phyloP scores from a whole-genome alignment of 257 asterid species.

The Ligustrum vulgare region DNA sequence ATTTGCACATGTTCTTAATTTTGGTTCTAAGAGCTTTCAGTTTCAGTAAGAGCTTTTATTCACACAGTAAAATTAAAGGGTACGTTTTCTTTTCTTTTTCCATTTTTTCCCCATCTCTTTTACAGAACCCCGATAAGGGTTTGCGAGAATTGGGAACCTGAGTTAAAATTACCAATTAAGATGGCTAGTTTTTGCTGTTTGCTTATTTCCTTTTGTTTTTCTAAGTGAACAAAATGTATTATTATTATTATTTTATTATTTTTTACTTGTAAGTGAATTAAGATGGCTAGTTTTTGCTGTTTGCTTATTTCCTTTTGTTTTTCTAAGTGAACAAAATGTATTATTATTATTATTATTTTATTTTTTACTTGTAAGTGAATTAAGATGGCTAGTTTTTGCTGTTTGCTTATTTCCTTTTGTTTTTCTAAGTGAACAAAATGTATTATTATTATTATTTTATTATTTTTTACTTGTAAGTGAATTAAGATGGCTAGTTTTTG shows the following conservation, averaged over 20 bases:
- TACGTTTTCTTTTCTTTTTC: neutral
- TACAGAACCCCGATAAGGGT: constrained; percentile 21
- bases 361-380: too few species aligned
- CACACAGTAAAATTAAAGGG: constrained; percentile 10
- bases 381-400: neutral
- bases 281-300: neutral
- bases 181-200: neutral
- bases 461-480: too few species aligned
- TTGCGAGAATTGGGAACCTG: constrained; percentile 12
- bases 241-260: too few species aligned
- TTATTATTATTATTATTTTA: too few species aligned
- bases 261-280: too few species aligned
- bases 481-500: neutral
- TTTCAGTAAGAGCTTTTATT: too few species aligned
- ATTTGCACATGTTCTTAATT: neutral
- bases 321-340: neutral
- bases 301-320: neutral
- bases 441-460: too few species aligned
- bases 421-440: neutral
- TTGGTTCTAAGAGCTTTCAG: constrained; percentile 12
- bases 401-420: neutral
- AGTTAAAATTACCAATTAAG: neutral
- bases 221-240: neutral
- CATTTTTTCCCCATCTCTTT: neutral
- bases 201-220: neutral